Conservation (phyloP, 768 basidiomycete genomes). For the Hericium rajendrae region DNA sequence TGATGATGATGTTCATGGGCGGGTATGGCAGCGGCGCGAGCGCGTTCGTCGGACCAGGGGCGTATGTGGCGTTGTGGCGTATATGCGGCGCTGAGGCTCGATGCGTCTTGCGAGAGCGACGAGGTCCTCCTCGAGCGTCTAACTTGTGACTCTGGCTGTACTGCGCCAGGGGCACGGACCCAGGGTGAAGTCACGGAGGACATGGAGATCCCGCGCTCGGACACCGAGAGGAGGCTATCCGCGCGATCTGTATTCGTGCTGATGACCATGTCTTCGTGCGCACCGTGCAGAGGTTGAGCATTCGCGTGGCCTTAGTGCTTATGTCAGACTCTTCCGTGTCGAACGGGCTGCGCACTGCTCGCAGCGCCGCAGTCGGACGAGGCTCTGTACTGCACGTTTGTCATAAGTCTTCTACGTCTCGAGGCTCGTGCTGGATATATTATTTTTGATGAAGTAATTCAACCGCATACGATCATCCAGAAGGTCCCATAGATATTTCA, state of each 20-base stretch:
- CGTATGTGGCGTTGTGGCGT: slow-evolving; percentile 41
- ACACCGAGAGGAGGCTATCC: slow-evolving; percentile 49
- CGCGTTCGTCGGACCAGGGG: slow-evolving; percentile 69
- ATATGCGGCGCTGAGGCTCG: slow-evolving; percentile 1
- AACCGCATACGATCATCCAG: no score
- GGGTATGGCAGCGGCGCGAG: slow-evolving; percentile 79
- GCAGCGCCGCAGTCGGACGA: slow-evolving; percentile 60
- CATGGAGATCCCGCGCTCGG: slow-evolving; percentile 51
- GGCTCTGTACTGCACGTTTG: slow-evolving; percentile 43
- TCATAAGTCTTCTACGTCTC: slow-evolving; percentile 76
- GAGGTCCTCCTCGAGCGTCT: slow-evolving; percentile 14
- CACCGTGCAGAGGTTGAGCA: slow-evolving; percentile 69
- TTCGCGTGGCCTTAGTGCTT: slow-evolving; percentile 64
- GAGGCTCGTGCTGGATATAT: slow-evolving; percentile 42
- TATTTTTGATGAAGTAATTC: no score
- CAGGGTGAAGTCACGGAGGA: slow-evolving; percentile 58
- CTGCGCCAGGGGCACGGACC: slow-evolving; percentile 12
- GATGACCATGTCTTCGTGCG: slow-evolving; percentile 34
- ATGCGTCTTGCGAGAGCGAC: slow-evolving; percentile 3
- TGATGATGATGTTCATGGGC: slow-evolving; percentile 84
- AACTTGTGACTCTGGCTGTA: slow-evolving; percentile 7
- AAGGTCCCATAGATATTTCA: no score
- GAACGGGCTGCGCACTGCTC: slow-evolving; percentile 24
- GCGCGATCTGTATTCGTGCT: slow-evolving; percentile 6
- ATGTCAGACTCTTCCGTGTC: slow-evolving; percentile 65